A percentile compares a stretch with the other conserved stretches of the same genome.
Evolutionary conservation across 108 stramenopile genomes (phyloP).

Genomic region (Mayamaea pseudoterrestris): DNA sequence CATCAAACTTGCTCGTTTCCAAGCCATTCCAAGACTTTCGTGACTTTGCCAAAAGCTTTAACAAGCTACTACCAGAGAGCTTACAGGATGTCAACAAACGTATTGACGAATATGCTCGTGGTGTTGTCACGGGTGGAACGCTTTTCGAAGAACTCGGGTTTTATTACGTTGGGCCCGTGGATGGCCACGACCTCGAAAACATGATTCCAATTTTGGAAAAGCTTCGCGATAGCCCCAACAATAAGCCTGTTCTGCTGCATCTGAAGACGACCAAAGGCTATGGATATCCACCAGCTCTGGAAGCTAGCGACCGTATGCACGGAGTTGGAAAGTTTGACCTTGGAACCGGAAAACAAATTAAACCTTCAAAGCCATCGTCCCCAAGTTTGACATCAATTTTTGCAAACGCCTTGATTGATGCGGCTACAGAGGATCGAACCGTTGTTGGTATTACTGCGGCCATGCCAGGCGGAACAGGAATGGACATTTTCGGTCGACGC

Average conservation of each 20-base stretch:
- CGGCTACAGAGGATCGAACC: slow-evolving; percentile 82
- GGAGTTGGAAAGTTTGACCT: slow-evolving; percentile 96
- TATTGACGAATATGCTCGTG: slow-evolving; percentile 95
- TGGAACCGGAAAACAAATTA: slow-evolving; percentile 84
- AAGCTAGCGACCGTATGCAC: slow-evolving; percentile 91
- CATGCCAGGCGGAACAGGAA: slow-evolving; percentile 97
- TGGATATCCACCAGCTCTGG: slow-evolving; percentile 91
- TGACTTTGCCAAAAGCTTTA: slow-evolving; percentile 86
- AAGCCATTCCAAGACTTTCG: slow-evolving; percentile 95
- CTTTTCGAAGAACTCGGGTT: slow-evolving; percentile 96
- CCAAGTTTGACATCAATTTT: slow-evolving; percentile 89
- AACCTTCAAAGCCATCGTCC: slow-evolving; percentile 53
- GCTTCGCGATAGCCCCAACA: slow-evolving; percentile 65
- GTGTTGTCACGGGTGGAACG: slow-evolving; percentile 90
- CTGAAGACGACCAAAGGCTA: slow-evolving; percentile 92
- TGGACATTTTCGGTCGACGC: slow-evolving; percentile 94
- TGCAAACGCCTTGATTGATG: slow-evolving; percentile 86
- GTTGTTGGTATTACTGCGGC: slow-evolving; percentile 96
- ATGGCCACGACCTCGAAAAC: slow-evolving; percentile 96
- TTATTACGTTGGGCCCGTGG: slow-evolving; percentile 97
- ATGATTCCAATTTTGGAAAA: slow-evolving; percentile 93
- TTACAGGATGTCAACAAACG: slow-evolving; percentile 94
- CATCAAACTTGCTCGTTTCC: slow-evolving; percentile 84
- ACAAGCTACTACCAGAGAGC: slow-evolving; percentile 83
- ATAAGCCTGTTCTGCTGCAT: slow-evolving; percentile 90